Evolutionary conservation across 495 filamentous ascomycete genomes (phyloP), one percentile per base, ranked within the genome.

Genomic region (Aspergillus mulundensis): DNA sequence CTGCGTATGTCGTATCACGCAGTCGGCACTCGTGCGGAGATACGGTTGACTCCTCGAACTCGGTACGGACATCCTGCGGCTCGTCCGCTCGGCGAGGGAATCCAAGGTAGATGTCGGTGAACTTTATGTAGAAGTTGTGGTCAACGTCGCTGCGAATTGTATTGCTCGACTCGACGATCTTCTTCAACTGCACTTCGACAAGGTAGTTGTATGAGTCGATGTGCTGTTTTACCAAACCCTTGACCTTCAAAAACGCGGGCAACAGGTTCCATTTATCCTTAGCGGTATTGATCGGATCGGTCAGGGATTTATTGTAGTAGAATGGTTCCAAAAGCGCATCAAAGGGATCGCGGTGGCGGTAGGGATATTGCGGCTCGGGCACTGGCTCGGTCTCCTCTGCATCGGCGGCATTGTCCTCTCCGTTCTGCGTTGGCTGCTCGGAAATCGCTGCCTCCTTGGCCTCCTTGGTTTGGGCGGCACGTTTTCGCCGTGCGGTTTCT

Each of bases 121-220:
- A 92, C 74, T 91, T 87, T 61, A 96, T 81, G 72, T 84, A 93
- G 65, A 96, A 96, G 43, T 84, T 85, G 39, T 84, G 83, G 56
- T 96, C 90, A 23, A 91, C 86, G 77, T 97, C 93, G 71, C 91
- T 95, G 57, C 84, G 81, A 54, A 99, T 86, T 8, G 79, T 82
- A 32, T 85, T 84, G 68, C 96, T 97, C 21, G 91, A 89, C 64
- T 87, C 82, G 54, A 99, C 87, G 53, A 99, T 97, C 62, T 97
- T 89, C 71, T 96, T 95, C 69, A 99, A 81, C 65, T 96, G 91
- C 18, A 92, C 86, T 53, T 97, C 89, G 50, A 97, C 85, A 62
- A 99, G 96, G 70, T 89, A 95, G 72, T 99, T 95, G 81, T 89
- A 99, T 28, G 94, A 97, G 73, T 99, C 95, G 70, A 97, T 93